Conservation (phyloP, 2,329 filamentous ascomycete species). For the Teratosphaeria zuluensis region DNA sequence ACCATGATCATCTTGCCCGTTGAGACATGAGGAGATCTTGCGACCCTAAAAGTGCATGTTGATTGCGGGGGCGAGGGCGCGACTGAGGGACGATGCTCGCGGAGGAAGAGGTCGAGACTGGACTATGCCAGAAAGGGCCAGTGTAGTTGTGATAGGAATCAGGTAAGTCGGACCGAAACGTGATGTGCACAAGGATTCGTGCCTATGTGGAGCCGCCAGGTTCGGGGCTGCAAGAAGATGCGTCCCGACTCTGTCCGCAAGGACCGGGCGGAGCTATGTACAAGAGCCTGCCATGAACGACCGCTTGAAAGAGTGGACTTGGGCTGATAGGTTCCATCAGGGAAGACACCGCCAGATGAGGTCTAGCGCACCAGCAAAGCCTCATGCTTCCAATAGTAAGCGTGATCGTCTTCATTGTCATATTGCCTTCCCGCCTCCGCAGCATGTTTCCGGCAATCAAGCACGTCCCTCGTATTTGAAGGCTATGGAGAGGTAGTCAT, state of each 20-base stretch:
- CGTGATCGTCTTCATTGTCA: not conserved
- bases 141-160: not conserved
- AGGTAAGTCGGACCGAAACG: not conserved
- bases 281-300: not conserved
- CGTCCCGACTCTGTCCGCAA: not conserved
- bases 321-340: not conserved
- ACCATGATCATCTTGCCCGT: not conserved
- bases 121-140: not conserved
- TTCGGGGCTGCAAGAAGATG: not conserved
- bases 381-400: not conserved
- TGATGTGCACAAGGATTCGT: not conserved
- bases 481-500: not conserved
- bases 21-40: not conserved
- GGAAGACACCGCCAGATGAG: not conserved
- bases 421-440: not conserved
- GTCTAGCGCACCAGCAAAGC: not conserved
- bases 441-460: not conserved
- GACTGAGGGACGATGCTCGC: not conserved
- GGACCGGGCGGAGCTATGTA: too few species aligned
- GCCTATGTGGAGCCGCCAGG: not conserved
- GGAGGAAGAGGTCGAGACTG: not conserved
- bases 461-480: not conserved
- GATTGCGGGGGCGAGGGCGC: not conserved
- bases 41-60: not conserved
- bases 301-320: not conserved